Base-by-base conservation (phyloP, 208 protist species). In the Spongospora subterranea region DNA sequence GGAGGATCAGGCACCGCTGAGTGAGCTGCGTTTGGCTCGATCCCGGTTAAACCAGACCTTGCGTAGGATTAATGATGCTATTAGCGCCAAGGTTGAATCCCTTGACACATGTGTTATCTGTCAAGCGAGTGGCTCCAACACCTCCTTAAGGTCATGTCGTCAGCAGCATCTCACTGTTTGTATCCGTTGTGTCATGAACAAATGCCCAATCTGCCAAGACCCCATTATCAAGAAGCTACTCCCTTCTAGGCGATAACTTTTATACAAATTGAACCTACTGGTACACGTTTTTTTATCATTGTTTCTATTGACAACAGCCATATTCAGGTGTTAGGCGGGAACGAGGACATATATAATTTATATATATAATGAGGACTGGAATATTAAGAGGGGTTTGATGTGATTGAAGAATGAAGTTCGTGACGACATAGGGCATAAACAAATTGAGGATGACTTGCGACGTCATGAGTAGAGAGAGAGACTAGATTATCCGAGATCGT, bases 151-250 rank as follows among this genome's bases (percentile, higher is more conserved):
- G 13, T 35, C 71, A 13, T 82, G 71, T 43, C n/a, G 71, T 13
- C 71, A 82, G n/a, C 71, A 82, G 71, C 71, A 82, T 43, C 71
- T 82, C 35, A 82, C n/a, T 20, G 71, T 82, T n/a, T 82, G 71
- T 43, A 43, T n/a, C 6, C 71, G 71, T 40, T 82, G 71, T n/a
- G 13, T 20, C 13, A 35, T 82, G 71, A 20, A 6, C 17, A 82
- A 82, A 43, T 82, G 71, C 71, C 71, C 71, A 43, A 82, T 82
- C 71, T 82, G 71, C n/a, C 40, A 45, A 6, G 71, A 82, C 71
- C 35, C 6, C 17, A 82, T 82, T n/a, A 43, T 45, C 71, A 20
- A 82, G 6, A 82, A 82, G n/a, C 6, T 35, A 13, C 6, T 13
- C 71, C 54, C n/a, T n/a, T n/a, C n/a, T n/a, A n/a, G n/a, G n/a